Conservation (phyloP, 2,329 filamentous ascomycete species). For the Xylaria sp. region DNA sequence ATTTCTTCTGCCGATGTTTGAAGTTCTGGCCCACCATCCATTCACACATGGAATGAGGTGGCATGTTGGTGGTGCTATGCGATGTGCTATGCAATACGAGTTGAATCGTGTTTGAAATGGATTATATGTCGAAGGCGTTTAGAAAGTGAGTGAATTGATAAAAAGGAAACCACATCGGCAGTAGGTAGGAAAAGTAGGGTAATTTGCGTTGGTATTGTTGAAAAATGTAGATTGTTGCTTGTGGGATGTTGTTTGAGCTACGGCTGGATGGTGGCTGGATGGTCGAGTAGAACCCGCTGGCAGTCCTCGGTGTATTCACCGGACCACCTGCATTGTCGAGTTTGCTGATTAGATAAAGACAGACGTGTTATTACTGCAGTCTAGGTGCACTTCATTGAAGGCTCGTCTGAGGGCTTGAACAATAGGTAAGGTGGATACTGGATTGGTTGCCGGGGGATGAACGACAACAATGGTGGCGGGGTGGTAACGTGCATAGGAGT, state of each 20-base stretch:
- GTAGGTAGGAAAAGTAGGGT: neutral
- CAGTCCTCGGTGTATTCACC: neutral
- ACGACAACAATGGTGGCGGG: constrained; percentile 6
- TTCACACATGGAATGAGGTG: constrained; percentile 53
- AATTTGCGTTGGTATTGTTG: neutral
- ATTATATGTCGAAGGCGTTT: neutral
- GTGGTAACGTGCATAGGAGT: neutral
- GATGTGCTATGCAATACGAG: no score
- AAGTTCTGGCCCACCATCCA: constrained; percentile 55
- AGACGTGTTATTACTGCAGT: neutral
- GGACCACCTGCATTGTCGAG: neutral
- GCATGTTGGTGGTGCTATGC: constrained; percentile 44
- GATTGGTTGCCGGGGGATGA: neutral
- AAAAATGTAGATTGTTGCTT: neutral
- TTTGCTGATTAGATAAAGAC: neutral
- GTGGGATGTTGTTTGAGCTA: constrained; percentile 3
- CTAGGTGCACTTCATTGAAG: neutral
- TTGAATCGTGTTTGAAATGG: neutral
- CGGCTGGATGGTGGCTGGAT: no score
- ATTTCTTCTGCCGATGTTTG: constrained; percentile 16
- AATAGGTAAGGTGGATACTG: neutral
- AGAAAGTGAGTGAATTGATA: neutral
- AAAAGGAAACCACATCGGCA: neutral
- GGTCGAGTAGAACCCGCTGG: neutral
- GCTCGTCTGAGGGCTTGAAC: no score